Base-by-base conservation (phyloP, 2,329 filamentous ascomycete genomes). In the Biscogniauxia mediterranea region DNA sequence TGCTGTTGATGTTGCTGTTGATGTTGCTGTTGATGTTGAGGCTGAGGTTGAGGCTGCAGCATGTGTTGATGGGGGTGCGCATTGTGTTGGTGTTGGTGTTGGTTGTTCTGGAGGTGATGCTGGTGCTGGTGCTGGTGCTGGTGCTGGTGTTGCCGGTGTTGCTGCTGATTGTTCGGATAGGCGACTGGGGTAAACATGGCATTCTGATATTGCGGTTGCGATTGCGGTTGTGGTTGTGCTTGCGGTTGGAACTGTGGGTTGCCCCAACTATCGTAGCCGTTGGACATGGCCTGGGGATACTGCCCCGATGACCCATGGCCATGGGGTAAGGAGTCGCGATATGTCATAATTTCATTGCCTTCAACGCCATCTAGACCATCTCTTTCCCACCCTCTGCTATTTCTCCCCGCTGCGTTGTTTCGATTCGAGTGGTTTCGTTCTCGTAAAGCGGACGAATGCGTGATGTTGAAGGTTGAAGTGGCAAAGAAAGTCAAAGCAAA, bases 261-360 rank as follows among this genome's bases (percentile, higher is more conserved):
- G 13, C 66, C 61, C 69, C 72, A 75, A 61, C 62, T 64, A 52
- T 71, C 69, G 52, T 66, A 69, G 61, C 66, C 62, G 57, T 69
- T 63, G 32, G 68, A 68, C 61, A 65, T 61, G 55, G 56, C 61
- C 64, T 63, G 63, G 9, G 64, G 62, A 64, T 70, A 71, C 58
- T 69, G 64, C 71, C 63, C 65, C 70, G 38, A 46, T 64, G 69
- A 69, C 67, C 70, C 71, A 54, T 72, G 70, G 59, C 68, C 69
- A 61, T 67, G 66, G 65, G 73, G 73, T 52, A 69, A 59, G 50
- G 69, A 69, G 65, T 70, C 71, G 57, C 70, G 71, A 70, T 73
- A 74, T 66, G 71, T 75, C 73, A 75, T 74, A 69, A 70, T 72
- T 71, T 68, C 69, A 69, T 71, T 60, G 62, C 66, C 63, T 61